These are phyloP conservation scores for Trichoderma asperellum DNA, from an alignment of 2,329 filamentous ascomycete genomes.

Conservation along the genomic window DNA sequence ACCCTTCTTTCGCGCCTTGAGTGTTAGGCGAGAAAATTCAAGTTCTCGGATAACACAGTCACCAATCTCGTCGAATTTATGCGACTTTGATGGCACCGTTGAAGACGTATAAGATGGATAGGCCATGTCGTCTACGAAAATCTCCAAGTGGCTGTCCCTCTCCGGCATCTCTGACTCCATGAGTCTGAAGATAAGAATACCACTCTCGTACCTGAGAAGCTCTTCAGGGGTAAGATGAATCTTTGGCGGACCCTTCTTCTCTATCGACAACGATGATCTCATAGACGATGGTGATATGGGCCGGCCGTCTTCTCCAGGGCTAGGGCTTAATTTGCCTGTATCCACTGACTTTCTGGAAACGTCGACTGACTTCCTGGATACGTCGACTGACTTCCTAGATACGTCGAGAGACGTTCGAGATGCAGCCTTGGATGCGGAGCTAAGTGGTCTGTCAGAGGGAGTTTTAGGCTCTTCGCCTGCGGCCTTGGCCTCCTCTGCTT, in stretches of 20 bases:
- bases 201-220: slow-evolving; percentile 83
- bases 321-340: slow-evolving; percentile 39
- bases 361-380: slow-evolving; percentile 17
- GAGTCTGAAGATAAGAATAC: slow-evolving; percentile 91
- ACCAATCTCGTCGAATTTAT: slow-evolving; percentile 87
- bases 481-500: slow-evolving; percentile 45
- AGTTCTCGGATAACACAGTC: slow-evolving; percentile 96
- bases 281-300: slow-evolving; percentile 46
- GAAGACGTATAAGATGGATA: slow-evolving; percentile 87
- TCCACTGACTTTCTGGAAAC: slow-evolving; percentile 15
- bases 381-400: slow-evolving; percentile 7
- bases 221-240: slow-evolving; percentile 79
- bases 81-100: slow-evolving; percentile 68
- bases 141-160: slow-evolving; percentile 76
- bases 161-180: slow-evolving; percentile 85
- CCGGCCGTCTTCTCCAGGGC: slow-evolving; percentile 36
- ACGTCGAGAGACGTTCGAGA: slow-evolving; percentile 21
- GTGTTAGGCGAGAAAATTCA: slow-evolving; percentile 91
- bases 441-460: slow-evolving; percentile 27
- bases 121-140: slow-evolving; percentile 91
- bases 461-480: slow-evolving; percentile 16
- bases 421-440: slow-evolving; percentile 23
- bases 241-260: slow-evolving; percentile 68
- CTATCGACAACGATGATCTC: slow-evolving; percentile 46
- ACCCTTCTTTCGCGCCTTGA: slow-evolving; percentile 80